Percentiles rank a stretch among this genome's conserved stretches.
These are phyloP conservation scores for Beauveria varroae DNA, from an alignment of 2,329 filamentous ascomycete species.

Conservation along the genomic window DNA sequence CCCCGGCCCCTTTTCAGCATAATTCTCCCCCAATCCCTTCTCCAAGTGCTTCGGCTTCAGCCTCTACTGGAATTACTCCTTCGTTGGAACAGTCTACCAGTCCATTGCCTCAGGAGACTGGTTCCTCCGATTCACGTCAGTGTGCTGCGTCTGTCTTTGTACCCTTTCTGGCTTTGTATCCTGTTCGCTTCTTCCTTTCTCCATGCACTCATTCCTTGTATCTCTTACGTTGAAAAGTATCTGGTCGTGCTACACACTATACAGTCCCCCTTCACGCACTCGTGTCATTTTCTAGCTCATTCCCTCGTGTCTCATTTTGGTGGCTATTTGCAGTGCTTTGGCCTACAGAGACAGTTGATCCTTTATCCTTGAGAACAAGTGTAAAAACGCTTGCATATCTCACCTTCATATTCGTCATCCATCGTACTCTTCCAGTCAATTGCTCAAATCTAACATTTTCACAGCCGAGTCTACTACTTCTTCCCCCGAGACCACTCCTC, in stretches of 20 bases:
- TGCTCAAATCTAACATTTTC: not conserved
- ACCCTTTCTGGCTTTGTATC: no score
- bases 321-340: not conserved
- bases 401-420: no score
- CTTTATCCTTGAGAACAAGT: no score
- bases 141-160: not conserved
- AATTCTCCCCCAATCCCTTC: not conserved
- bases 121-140: not conserved
- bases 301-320: not conserved
- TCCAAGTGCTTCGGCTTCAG: not conserved
- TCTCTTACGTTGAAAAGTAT: not conserved
- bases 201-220: not conserved
- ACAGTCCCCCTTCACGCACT: no score
- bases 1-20: not conserved
- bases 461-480: constrained; percentile 2
- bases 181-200: not conserved
- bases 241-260: no score
- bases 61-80: not conserved
- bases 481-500: constrained; percentile 16
- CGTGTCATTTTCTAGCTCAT: no score
- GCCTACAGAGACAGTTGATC: not conserved
- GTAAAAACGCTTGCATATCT: no score
- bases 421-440: not conserved
- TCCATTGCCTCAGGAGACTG: not conserved
- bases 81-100: not conserved